A percentile compares a stretch with the other conserved stretches of the same genome.
phyloP scores from a whole-genome alignment of 139 green algal genomes.

The Picochlorum sp. region DNA sequence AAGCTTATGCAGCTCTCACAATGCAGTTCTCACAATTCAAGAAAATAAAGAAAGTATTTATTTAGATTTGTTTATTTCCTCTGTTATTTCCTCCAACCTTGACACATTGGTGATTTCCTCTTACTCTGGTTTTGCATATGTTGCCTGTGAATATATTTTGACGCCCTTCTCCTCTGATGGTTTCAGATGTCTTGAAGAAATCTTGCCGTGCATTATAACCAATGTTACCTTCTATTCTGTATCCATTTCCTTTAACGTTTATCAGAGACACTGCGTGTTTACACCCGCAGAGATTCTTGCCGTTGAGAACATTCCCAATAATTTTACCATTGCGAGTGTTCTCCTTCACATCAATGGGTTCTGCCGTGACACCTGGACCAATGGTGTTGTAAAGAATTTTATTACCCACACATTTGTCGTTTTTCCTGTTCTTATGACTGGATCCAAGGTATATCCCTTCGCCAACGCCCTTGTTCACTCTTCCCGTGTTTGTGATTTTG shows the following conservation, averaged over 20 bases:
- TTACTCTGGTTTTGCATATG: not conserved
- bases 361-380: conserved; percentile 1
- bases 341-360: conserved; percentile 1
- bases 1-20: no score
- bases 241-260: conserved; percentile 6
- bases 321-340: not conserved
- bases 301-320: conserved; percentile 1
- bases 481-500: not conserved
- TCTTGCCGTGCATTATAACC: conserved; percentile 2
- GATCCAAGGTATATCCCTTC: conserved; percentile 5
- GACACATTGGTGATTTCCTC: not conserved
- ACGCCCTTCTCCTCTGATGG: not conserved
- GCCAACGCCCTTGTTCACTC: not conserved
- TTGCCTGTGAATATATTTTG: not conserved
- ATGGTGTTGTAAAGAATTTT: conserved; percentile 7
- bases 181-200: conserved; percentile 2
- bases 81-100: not conserved
- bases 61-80: no score
- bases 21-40: no score
- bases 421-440: not conserved
- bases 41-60: no score
- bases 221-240: conserved; percentile 1
- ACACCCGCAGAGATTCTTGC: not conserved
- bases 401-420: not conserved
- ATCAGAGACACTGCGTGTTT: conserved; percentile 3